Percentiles rank a stretch among this genome's conserved stretches.
Evolutionary conservation across 2,329 filamentous ascomycete genomes (phyloP).

Genomic region (Colletotrichum tamarilloi): DNA sequence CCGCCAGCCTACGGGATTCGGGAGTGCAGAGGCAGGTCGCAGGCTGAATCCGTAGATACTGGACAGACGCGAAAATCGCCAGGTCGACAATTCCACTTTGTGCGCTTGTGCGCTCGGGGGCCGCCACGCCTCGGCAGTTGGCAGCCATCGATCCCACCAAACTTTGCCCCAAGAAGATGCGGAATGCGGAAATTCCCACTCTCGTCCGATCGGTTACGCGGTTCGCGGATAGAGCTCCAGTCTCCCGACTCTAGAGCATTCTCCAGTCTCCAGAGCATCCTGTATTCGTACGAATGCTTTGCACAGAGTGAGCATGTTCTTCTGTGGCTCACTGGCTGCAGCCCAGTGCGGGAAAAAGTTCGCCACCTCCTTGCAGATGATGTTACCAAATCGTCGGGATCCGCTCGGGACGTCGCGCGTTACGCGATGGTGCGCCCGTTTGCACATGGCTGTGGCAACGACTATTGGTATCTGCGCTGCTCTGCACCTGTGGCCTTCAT

Average conservation of each 20-base stretch:
- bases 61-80: background rate
- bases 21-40: background rate
- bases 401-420: conserved; percentile 29
- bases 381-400: conserved; percentile 28
- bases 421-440: conserved; percentile 26
- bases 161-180: background rate
- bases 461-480: background rate
- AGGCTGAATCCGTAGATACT: no score
- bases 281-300: background rate
- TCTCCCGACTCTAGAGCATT: background rate
- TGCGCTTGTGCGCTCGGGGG: background rate
- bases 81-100: background rate
- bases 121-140: conserved; percentile 13
- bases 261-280: background rate
- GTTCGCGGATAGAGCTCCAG: conserved; percentile 4
- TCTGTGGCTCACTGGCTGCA: background rate
- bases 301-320: background rate
- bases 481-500: background rate
- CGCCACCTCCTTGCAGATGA: conserved; percentile 30
- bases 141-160: background rate
- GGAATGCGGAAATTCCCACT: background rate
- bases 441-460: conserved; percentile 15
- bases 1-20: background rate
- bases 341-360: background rate
- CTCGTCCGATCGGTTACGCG: background rate